Evolutionary conservation across 768 basidiomycete species (phyloP), one percentile per base, ranked within the genome.

Genomic region (Tremella fuciformis): DNA sequence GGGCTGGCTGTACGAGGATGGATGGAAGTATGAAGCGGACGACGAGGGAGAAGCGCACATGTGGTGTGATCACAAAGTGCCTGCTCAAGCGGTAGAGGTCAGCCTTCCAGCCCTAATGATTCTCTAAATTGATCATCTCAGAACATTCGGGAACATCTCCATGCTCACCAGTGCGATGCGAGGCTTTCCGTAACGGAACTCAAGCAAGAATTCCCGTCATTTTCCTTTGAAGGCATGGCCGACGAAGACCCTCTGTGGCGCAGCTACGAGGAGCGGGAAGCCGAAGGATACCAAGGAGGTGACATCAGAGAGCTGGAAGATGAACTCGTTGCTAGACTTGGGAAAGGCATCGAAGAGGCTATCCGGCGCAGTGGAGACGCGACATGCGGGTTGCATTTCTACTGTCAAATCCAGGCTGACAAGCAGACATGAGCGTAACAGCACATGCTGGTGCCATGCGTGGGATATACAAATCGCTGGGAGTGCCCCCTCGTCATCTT

Each of bases 101-200:
- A 57, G 63, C 59, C 37, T 13, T 49, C 37, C 52, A 8, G 4
- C 18, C 39, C 8, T 53, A 8, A 34, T 37, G 13, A 3, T 18
- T 11, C 52, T 3, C 37, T 40, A 19, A 11, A 8, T 16, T 34
- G 19, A 25, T 34, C 11, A 11, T 4, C 24, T 6, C 51, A 68
- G 66, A 58, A 68, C 19, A 50, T 68, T 13, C 57, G 66, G 29
- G 66, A 68, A 60, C 64, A 65, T 40, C 55, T 68, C n/a, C 64
- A 65, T 39, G 64, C 61, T 13, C 54, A 65, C 46, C 48, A 50
- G 40, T 65, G 64, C 50, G 64, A 68, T 47, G 25, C 39, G 3
- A 57, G 66, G 13, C 39, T 37, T 7, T 34, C 60, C 4, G 24
- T 59, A 1, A 21, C 54, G 1, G 19, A 37, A 9, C 55, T 68